Evolutionary conservation across 2,329 filamentous ascomycete genomes (phyloP), one percentile per base, ranked within the genome.

Genomic region (Thelonectria blattea): DNA sequence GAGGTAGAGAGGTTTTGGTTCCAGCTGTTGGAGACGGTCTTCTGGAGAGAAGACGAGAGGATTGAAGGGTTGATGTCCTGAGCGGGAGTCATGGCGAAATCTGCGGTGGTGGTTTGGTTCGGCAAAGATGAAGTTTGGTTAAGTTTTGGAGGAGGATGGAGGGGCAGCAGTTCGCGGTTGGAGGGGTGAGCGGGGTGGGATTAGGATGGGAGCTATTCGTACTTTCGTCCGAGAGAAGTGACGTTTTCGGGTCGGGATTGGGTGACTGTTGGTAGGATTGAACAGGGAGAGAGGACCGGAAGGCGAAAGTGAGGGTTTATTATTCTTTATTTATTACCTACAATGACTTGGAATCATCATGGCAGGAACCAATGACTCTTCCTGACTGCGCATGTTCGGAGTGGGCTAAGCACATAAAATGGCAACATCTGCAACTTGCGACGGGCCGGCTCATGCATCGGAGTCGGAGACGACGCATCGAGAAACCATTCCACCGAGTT

Each of bases 1-100:
- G 92, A 95, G 49, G 86, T 88, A 32, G 91, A 93, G 64, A 93
- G 79, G 72, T 75, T 74, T 58, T 72, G 80, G 45, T 85, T 87
- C 72, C 88, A 80, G 74, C 82, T 88, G 72, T 87, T 83, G 17
- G 85, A 85, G 69, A 80, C 83, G 67, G 75, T 65, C 67, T 78
- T 64, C 51, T 68, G 73, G 60, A 75, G 70, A 22, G 66, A 56
- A 57, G 75, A 68, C 60, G 69, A 71, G 75, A 74, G 76, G 68
- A 65, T 69, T 27, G 73, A 69, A 18, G 46, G 37, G 17, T 72
- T 61, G 63, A 87, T 87, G 64, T 85, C 80, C 71, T 79, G 77
- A 68, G 74, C 67, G 45, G 79, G 73, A 57, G 78, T 71, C 80
- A 83, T 83, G 61, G 56, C 70, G 68, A 48, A 52, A 52, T 52